Evolutionary conservation across 495 filamentous ascomycete genomes (phyloP).

Genomic region (Podospora conica): DNA sequence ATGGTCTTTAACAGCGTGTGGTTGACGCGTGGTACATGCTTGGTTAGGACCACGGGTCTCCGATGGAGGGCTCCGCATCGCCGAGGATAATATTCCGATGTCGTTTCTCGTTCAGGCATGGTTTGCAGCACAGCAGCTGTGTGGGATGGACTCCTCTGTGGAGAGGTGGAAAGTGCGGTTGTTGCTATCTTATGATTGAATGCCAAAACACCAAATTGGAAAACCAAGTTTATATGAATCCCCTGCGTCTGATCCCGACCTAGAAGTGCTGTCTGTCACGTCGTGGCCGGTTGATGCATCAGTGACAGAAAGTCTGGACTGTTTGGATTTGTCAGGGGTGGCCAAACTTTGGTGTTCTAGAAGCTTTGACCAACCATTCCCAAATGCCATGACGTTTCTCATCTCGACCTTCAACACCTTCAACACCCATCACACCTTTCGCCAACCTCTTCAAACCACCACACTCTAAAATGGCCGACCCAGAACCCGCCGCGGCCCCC

Average conservation of each 20-base stretch:
- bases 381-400: not conserved
- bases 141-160: not conserved
- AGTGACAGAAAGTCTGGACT: not conserved
- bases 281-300: not conserved
- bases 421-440: not conserved
- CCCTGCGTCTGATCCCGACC: not conserved
- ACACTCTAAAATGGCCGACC: constrained; percentile 17
- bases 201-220: not conserved
- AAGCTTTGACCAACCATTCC: constrained; percentile 4
- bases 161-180: not conserved
- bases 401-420: not conserved
- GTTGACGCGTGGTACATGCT: not conserved
- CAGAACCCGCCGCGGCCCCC: constrained; percentile 32
- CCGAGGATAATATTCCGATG: too few relatives aligned
- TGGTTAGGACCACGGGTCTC: not conserved
- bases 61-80: too few relatives aligned
- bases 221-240: not conserved
- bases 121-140: too few relatives aligned
- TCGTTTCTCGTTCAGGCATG: too few relatives aligned
- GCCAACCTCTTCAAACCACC: not conserved
- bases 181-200: not conserved
- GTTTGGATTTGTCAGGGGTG: constrained; percentile 3
- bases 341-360: constrained; percentile 4
- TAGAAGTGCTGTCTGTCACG: not conserved
- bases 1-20: not conserved